Evolutionary conservation across 169 alveolate genomes (phyloP), one percentile per base, ranked within the genome.

Genomic region (Eimeria falciformis): DNA sequence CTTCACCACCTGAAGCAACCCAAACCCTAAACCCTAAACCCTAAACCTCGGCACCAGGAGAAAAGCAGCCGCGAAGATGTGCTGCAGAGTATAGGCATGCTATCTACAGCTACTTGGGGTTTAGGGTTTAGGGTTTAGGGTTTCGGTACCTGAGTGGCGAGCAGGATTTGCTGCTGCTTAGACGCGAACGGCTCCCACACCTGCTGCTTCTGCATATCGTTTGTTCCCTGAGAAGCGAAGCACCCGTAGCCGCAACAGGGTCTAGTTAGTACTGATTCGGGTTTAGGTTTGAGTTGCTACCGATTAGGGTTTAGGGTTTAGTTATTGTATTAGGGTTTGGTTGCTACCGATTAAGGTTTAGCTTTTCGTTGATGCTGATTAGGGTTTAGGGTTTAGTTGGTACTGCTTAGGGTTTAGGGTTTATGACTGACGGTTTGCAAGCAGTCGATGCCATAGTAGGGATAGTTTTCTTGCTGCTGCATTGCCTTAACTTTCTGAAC

Each of bases 91-190:
- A 14, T 7, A 4, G n/a, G n/a, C 5, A 5, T 68, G 29, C 79
- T 5, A 14, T 62, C 71, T 14, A 58, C 5, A 58, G 69, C 25
- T 62, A n/a, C 29, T 5, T 14, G 40, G 79, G 47, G 50, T 66
- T 66, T 0, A 66, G 77, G 77, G 77, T 66, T 66, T 66, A n/a
- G 79, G 79, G 79, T 68, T 68, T 69, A 33, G 55, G 56, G 82
- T 69, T 69, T 69, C 0, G 40, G 99, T n/a, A 98, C 99, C 95
- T 99, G 99, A 3, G 99, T 98, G 25, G 99, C 99, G 62, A 98
- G 96, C 83, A 99, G 97, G 50, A 98, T 93, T 92, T 99, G 99
- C 82, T 98, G 98, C 66, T 94, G 96, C 96, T 99, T 99, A 18
- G 99, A 97, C 53, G 97, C 95, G 58, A 97, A 97, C 9, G 99